These are phyloP conservation scores for Corynespora cassiicola DNA, from an alignment of 2,329 filamentous ascomycete species.

Conservation along the genomic window DNA sequence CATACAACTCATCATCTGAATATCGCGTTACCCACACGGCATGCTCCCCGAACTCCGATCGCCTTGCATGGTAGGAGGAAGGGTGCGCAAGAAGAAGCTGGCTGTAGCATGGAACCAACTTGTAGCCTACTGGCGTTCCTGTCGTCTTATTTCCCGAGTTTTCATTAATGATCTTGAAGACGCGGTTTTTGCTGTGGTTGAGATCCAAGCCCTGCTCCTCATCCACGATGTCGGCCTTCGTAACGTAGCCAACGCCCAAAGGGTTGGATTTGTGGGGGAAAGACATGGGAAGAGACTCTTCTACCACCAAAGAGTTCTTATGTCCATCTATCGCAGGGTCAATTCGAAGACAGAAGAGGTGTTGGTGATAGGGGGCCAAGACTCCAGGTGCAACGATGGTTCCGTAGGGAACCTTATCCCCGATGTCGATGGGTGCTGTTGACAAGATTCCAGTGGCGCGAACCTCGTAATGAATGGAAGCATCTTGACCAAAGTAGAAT, in stretches of 20 bases:
- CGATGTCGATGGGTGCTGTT: constrained; percentile 45
- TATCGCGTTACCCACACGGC: constrained; percentile 36
- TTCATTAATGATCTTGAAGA: constrained; percentile 58
- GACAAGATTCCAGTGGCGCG: constrained; percentile 53
- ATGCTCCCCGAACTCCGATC: constrained; percentile 29
- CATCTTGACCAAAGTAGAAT: constrained; percentile 51
- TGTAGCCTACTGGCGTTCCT: constrained; percentile 59
- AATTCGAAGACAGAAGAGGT: constrained; percentile 53
- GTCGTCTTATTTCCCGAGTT: constrained; percentile 55
- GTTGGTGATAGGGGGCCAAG: constrained; percentile 53
- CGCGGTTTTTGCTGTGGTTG: constrained; percentile 35
- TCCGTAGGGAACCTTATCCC: constrained; percentile 44
- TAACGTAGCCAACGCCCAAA: constrained; percentile 30
- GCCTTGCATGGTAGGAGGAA: constrained; percentile 24
- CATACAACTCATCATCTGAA: constrained; percentile 30
- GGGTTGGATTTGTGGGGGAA: constrained; percentile 18
- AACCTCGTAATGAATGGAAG: constrained; percentile 49
- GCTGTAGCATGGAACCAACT: constrained; percentile 48
- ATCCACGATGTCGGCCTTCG: constrained; percentile 14
- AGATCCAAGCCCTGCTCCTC: constrained; percentile 23
- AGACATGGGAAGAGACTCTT: constrained; percentile 30
- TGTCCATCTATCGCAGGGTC: constrained; percentile 51
- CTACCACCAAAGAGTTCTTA: constrained; percentile 38
- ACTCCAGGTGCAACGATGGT: constrained; percentile 51
- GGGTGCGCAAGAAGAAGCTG: constrained; percentile 33